A percentile compares a stretch with the other conserved stretches of the same genome.
phyloP scores from a whole-genome alignment of 129 eudicot genomes.

The Flaveria bidentis region DNA sequence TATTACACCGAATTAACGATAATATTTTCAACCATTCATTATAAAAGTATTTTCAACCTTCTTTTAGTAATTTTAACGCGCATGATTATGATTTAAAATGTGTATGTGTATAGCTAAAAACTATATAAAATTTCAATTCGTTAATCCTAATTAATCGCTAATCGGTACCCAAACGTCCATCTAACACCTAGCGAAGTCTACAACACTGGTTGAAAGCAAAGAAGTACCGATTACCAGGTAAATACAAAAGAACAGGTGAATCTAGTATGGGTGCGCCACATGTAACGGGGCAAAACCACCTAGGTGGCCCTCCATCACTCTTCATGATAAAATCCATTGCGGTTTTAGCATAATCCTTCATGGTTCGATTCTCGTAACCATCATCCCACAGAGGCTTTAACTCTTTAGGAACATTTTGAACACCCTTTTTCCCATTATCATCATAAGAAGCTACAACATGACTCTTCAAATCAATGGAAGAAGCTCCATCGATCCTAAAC shows the following conservation, averaged over 20 bases:
- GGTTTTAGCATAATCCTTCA: slow-evolving; percentile 67
- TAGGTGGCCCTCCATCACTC: slow-evolving; percentile 80
- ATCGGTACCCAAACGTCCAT: too few relatives aligned
- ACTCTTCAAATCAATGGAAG: slow-evolving; percentile 29
- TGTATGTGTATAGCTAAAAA: too few relatives aligned
- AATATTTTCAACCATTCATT: not conserved
- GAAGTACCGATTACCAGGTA: slow-evolving; percentile 64
- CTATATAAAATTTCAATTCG: too few relatives aligned
- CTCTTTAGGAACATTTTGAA: slow-evolving; percentile 24
- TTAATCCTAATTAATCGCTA: too few relatives aligned
- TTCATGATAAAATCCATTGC: slow-evolving; percentile 49
- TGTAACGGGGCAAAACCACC: slow-evolving; percentile 83
- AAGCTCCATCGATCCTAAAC: slow-evolving; percentile 37
- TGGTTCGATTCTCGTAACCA: slow-evolving; percentile 65
- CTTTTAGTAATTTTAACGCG: too few relatives aligned
- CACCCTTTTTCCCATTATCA: slow-evolving; percentile 11
- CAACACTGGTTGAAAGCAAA: too few relatives aligned
- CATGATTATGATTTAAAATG: too few relatives aligned
- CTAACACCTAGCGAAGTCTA: too few relatives aligned
- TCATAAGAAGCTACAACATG: slow-evolving; percentile 21
- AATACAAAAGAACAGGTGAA: slow-evolving; percentile 74
- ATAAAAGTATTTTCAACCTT: too few relatives aligned
- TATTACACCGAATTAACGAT: not conserved
- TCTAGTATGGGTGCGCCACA: slow-evolving; percentile 64
- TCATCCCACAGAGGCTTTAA: slow-evolving; percentile 86